Conservation (phyloP, 805 yeast species). For the Komagataella kurtzmanii region DNA sequence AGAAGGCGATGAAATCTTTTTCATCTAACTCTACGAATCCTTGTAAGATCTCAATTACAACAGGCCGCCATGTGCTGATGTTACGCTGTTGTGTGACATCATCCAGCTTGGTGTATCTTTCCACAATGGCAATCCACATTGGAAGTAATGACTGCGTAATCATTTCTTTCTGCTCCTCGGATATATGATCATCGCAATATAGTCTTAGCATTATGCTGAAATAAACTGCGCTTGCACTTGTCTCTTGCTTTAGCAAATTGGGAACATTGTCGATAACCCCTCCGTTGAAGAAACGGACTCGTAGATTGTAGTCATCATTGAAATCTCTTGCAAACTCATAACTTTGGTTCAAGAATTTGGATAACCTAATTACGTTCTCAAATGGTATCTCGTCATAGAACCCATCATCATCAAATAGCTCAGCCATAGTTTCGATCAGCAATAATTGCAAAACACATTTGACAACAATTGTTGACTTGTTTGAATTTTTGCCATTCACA, state of each 20-base stretch:
- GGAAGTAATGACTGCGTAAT: conserved; percentile 48
- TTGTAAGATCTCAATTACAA: conserved; percentile 74
- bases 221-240: conserved; percentile 78
- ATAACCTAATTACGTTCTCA: conserved; percentile 42
- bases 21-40: conserved; percentile 72
- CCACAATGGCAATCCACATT: conserved; percentile 57
- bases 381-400: conserved; percentile 65
- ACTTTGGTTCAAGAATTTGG: conserved; percentile 48
- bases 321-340: conserved; percentile 77
- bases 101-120: conserved; percentile 57
- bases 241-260: conserved; percentile 82
- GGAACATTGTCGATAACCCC: conserved; percentile 91
- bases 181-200: conserved; percentile 52
- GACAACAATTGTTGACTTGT: conserved; percentile 69
- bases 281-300: conserved; percentile 83
- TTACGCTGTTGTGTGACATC: conserved; percentile 71
- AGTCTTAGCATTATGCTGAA: conserved; percentile 69
- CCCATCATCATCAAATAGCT: conserved; percentile 54
- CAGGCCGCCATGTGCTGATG: conserved; percentile 82
- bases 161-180: conserved; percentile 28
- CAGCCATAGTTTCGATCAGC: conserved; percentile 78
- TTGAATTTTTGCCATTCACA: conserved; percentile 7
- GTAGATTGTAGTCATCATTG: conserved; percentile 76
- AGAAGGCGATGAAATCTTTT: conserved; percentile 45
- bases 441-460: conserved; percentile 85